Percentiles rank a stretch among this genome's conserved stretches.
Evolutionary conservation across 2,329 filamentous ascomycete species (phyloP).

Genomic region (Dryadomyces quercivorus): DNA sequence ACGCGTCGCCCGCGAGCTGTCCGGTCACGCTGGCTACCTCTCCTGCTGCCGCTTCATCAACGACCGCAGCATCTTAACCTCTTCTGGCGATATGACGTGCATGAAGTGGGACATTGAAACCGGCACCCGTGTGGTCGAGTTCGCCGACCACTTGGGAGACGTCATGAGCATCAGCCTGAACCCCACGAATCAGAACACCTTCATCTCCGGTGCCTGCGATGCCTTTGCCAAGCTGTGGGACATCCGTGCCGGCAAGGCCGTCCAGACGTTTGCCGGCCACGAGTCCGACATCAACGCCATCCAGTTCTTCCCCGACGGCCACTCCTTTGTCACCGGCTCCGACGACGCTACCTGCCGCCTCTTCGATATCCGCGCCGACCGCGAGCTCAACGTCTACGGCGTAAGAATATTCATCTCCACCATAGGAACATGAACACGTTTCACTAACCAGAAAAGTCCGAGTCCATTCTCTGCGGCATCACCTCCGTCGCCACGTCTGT

Average conservation of each 20-base stretch:
- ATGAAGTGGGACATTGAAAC: slow-evolving; percentile 99
- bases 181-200: slow-evolving; percentile 97
- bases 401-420: slow-evolving; percentile 30
- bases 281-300: slow-evolving; percentile 99
- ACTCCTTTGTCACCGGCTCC: slow-evolving; percentile 95
- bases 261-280: slow-evolving; percentile 96
- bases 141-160: slow-evolving; percentile 94
- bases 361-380: slow-evolving; percentile 94
- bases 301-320: slow-evolving; percentile 97
- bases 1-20: slow-evolving; percentile 87
- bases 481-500: slow-evolving; percentile 97
- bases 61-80: slow-evolving; percentile 93
- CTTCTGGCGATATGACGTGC: slow-evolving; percentile 98
- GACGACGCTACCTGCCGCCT: slow-evolving; percentile 95
- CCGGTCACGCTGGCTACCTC: slow-evolving; percentile 91
- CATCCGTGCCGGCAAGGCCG: slow-evolving; percentile 93
- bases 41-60: slow-evolving; percentile 99
- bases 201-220: slow-evolving; percentile 98
- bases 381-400: slow-evolving; percentile 58
- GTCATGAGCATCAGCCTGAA: slow-evolving; percentile 99
- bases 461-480: slow-evolving; percentile 94
- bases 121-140: slow-evolving; percentile 92
- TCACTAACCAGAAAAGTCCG: slow-evolving; percentile 50
- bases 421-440: slow-evolving; percentile 13
- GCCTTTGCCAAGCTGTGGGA: slow-evolving; percentile 99